A percentile compares a stretch with the other conserved stretches of the same genome.
Evolutionary conservation across 495 filamentous ascomycete species (phyloP).

Genomic region (Poronia punctata): DNA sequence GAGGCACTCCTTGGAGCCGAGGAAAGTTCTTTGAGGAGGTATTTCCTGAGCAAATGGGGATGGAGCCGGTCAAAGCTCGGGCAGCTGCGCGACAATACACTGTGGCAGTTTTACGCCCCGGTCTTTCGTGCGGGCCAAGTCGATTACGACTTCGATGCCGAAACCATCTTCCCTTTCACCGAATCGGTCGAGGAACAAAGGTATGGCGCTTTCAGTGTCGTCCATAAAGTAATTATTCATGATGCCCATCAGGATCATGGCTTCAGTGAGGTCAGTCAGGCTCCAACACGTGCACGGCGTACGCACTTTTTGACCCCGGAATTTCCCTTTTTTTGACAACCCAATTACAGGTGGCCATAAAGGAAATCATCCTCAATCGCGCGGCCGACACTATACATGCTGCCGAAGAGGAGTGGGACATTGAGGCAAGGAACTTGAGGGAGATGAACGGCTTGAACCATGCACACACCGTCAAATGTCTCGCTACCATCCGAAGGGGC

Average conservation of each 20-base stretch:
- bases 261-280: not conserved
- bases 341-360: too few species aligned
- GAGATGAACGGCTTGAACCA: not conserved
- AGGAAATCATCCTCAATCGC: not conserved
- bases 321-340: too few species aligned
- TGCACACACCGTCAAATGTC: constrained; percentile 13
- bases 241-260: not conserved
- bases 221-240: not conserved
- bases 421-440: not conserved
- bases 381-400: not conserved
- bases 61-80: too few species aligned
- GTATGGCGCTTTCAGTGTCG: not conserved
- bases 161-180: not conserved
- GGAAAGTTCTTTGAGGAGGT: too few species aligned
- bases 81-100: too few species aligned
- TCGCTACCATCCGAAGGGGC: constrained; percentile 7
- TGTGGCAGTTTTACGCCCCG: not conserved
- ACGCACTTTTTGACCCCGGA: too few species aligned
- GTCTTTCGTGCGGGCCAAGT: not conserved
- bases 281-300: too few species aligned
- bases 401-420: not conserved
- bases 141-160: not conserved
- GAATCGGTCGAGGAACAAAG: not conserved
- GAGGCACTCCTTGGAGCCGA: too few species aligned
- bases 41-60: too few species aligned